A percentile compares a stretch with the other conserved stretches of the same genome.
phyloP scores from a whole-genome alignment of 208 protist genomes.

The Trypanosoma melophagium region DNA sequence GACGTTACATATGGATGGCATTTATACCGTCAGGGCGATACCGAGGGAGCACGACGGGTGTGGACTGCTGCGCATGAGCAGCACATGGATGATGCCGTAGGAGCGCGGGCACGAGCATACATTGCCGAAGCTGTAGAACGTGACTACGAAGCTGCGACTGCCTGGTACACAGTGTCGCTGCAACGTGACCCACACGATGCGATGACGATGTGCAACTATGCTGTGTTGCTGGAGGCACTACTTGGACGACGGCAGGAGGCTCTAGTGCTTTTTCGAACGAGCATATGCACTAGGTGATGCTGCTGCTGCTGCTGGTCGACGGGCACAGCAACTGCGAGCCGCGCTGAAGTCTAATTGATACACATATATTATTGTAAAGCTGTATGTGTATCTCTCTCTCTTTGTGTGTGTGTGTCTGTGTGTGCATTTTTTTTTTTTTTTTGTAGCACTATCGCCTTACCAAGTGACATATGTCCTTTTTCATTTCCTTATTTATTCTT shows the following conservation, averaged over 20 bases:
- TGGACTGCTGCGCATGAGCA: constrained; percentile 45
- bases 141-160: constrained; percentile 52
- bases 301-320: constrained; percentile 49
- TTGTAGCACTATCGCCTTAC: not conserved
- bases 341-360: constrained; percentile 15
- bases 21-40: constrained; percentile 53
- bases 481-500: too few relatives aligned
- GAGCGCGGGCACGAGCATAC: constrained; percentile 67
- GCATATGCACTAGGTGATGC: constrained; percentile 55
- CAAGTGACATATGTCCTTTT: too few relatives aligned
- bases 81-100: constrained; percentile 40
- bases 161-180: constrained; percentile 60
- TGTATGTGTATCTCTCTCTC: not conserved
- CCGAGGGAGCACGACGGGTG: constrained; percentile 40
- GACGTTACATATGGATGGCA: constrained; percentile 58
- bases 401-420: not conserved
- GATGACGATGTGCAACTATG: constrained; percentile 85
- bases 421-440: not conserved
- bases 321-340: constrained; percentile 52
- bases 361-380: not conserved
- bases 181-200: constrained; percentile 64
- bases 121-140: constrained; percentile 70
- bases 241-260: constrained; percentile 48
- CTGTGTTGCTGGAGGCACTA: constrained; percentile 71
- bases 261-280: constrained; percentile 46